Base-by-base conservation (phyloP, 139 green algal species). In the Haematococcus lacustris region DNA sequence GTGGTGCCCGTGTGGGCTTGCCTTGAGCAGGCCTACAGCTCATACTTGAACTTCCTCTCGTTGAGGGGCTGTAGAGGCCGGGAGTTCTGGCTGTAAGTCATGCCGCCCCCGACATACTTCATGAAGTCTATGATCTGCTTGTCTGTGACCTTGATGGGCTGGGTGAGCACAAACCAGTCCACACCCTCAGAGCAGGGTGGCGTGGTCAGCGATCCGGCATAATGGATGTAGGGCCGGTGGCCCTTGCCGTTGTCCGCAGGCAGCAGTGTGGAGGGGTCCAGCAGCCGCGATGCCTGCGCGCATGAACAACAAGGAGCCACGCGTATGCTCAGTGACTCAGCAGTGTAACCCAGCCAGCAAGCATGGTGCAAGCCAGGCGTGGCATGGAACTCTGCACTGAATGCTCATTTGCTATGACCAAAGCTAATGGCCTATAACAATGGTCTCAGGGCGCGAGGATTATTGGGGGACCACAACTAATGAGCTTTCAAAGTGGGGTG, bases 201-300 rank as follows among this genome's bases (percentile, higher is more conserved):
- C 6, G 92, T 97, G 30, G 92, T 97, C 26, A 97, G 81, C 7
- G 86, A 92, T 41, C 92, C 91, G 13, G 47, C 73, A 80, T 97
- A 97, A 71, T 84, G 79, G 1, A 91, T 70, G 73, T 86, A 93
- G 4, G 70, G 60, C n/a, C 74, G 67, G 57, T 79, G 41, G 40
- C 51, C 64, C 26, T 64, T 60, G 69, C 53, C 69, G 38, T 74
- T 38, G 37, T 68, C 60, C 4, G 50, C n/a, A 30, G 88, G 86
- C 66, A 92, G 68, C 69, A 93, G 73, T 4, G 51, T 71, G 30
- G 77, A 39, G n/a, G 83, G 79, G 57, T 83, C 71, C 50, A 92
- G 76, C 34, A 68, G 33, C 33, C 67, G 67, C 4, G 40, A 28
- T 13, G 67, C 67, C 67, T 72, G 67, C 28, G 53, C 43, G 43